phyloP scores from a whole-genome alignment of 768 basidiomycete genomes.

The Pluteus cervinus region DNA sequence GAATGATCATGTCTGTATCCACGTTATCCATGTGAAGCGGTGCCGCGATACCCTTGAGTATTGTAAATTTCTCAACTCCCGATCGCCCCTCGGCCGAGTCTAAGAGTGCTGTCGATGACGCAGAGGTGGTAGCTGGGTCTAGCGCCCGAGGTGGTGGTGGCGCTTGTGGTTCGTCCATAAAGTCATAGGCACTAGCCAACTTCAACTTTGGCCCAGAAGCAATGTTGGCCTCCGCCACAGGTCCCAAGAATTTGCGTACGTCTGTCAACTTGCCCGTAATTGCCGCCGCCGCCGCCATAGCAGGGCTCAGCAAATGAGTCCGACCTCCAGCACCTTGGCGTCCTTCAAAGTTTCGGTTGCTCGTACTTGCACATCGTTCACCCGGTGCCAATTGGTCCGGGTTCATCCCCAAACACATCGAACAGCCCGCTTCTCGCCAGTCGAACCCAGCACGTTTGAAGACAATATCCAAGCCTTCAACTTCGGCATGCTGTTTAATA shows the following conservation, averaged over 20 bases:
- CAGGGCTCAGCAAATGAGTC: conserved; percentile 85
- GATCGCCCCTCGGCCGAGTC: conserved; percentile 40
- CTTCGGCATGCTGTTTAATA: conserved; percentile 87
- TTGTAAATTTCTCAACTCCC: conserved; percentile 54
- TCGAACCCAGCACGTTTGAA: conserved; percentile 92
- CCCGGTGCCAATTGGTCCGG: conserved; percentile 83
- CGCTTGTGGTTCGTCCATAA: conserved; percentile 65
- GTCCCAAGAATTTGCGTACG: conserved; percentile 68
- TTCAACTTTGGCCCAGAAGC: conserved; percentile 55
- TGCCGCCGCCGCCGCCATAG: conserved; percentile 91
- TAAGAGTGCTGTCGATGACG: conserved; percentile 25
- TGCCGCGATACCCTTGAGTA: conserved; percentile 70
- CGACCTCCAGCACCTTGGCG: conserved; percentile 84
- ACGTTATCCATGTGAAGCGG: conserved; percentile 81
- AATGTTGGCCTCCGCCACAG: conserved; percentile 33
- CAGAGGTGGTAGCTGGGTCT: conserved; percentile 30
- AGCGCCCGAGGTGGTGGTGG: too few species aligned
- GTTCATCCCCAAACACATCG: conserved; percentile 97
- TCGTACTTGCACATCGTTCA: conserved; percentile 85
- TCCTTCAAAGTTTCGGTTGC: conserved; percentile 92
- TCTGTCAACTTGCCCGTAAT: conserved; percentile 82
- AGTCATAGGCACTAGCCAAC: conserved; percentile 64
- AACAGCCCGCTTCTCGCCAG: conserved; percentile 93
- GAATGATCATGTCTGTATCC: conserved; percentile 93
- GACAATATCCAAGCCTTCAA: conserved; percentile 78